Evolutionary conservation across 257 asterid species (phyloP), one percentile per base, ranked within the genome.

Genomic region (Gardenia jasminoides): DNA sequence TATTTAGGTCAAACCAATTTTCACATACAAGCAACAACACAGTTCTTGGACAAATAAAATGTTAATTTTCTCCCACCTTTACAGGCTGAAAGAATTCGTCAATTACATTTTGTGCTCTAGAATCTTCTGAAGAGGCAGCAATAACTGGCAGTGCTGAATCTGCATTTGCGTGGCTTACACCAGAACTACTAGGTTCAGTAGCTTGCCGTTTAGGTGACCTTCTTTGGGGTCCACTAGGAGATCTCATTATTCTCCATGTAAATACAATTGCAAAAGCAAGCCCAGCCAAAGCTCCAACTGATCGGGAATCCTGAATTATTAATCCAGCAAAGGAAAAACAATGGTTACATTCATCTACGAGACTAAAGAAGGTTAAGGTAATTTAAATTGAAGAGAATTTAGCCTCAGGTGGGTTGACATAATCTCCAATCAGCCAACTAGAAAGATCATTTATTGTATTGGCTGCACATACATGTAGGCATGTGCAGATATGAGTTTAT

Each of bases 1-100:
- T 20, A 79, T 33, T 16, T 61, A 62, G 66, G 46, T 68, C n/a
- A 67, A 39, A 41, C 47, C 41, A 54, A 48, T 31, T 36, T 16
- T 28, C 0, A 20, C 62, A 26, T n/a, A 43, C 58, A 66, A 47
- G 1, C 46, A 79, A 56, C 41, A 12, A 43, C 7, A 48, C 62
- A 46, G 19, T 4, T 58, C 44, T 26, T 36, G 26, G 3, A 67
- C 8, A 78, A 58, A 22, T 10, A 28, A 17, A 19, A 28, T 73
- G 67, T 36, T 15, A 73, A 17, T 36, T 61, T 56, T 39, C 24
- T 72, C 76, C 76, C 67, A 92, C 98, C 92, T 91, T 89, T 70
- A 90, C 91, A 22, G 96, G 91, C 89, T 88, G 93, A 88, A 93
- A 89, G 82, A 93, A 88, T 88, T 94, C 97, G 80, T 94, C 93